phyloP scores from a whole-genome alignment of 805 yeast genomes.

The Starmerella sp. region DNA sequence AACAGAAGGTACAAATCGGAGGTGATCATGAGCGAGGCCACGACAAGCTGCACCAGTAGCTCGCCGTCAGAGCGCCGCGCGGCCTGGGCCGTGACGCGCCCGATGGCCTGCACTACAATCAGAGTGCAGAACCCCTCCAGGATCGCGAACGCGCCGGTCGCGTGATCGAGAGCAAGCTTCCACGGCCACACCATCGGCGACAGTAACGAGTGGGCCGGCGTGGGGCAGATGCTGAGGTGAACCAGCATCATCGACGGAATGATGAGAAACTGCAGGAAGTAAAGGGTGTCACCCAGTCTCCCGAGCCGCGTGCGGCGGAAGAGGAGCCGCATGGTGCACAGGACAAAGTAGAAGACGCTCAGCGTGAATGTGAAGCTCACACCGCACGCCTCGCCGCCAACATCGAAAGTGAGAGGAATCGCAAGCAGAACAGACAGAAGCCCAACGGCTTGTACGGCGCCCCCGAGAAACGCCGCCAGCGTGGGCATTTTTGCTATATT shows the following conservation, averaged over 20 bases:
- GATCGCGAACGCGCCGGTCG: constrained; percentile 81
- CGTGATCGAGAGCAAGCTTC: constrained; percentile 58
- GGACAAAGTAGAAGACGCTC: constrained; percentile 52
- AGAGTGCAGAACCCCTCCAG: constrained; percentile 90
- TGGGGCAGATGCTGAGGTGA: constrained; percentile 29
- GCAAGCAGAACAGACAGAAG: constrained; percentile 36
- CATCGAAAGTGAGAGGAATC: constrained; percentile 85
- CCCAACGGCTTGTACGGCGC: constrained; percentile 14
- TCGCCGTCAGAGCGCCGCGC: constrained; percentile 56
- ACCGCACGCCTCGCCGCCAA: constrained; percentile 87
- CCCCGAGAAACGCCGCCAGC: constrained; percentile 9
- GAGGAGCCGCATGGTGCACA: constrained; percentile 61
- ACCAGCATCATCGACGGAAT: constrained; percentile 72
- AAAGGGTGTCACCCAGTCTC: constrained; percentile 34
- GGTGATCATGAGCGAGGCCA: constrained; percentile 65
- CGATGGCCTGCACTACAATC: constrained; percentile 82
- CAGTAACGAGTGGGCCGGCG: constrained; percentile 25
- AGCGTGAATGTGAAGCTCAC: constrained; percentile 69
- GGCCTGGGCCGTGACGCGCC: constrained; percentile 68
- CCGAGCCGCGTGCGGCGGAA: constrained; percentile 32
- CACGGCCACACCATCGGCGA: constrained; percentile 46
- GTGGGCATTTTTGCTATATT: constrained; percentile 1
- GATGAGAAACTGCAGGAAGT: constrained; percentile 69
- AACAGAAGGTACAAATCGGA: constrained; percentile 67
- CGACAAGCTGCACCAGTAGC: constrained; percentile 61